Base-by-base conservation (phyloP, 2,329 filamentous ascomycete genomes). In the Ceratocystis ficicola region DNA sequence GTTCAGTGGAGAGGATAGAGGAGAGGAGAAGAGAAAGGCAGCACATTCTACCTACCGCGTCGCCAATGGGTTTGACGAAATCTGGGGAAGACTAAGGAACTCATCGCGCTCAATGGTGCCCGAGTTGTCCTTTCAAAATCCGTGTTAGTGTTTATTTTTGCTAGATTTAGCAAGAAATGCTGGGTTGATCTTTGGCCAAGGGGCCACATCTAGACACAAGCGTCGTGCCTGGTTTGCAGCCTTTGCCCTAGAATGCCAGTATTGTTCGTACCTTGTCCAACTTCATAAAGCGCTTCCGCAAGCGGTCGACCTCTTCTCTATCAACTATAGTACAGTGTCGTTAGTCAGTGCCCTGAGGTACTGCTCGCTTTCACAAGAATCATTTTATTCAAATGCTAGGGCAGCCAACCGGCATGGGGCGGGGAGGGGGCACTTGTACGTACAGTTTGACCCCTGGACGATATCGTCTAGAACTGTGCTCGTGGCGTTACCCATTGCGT, bases 281-380 rank as follows among this genome's bases (percentile, higher is more conserved):
- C 79, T 99, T 99, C 93, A 97, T 97, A 75, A 99, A 99, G 69
- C 93, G 85, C 81, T 99, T 99, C 73, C 91, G 85, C 75, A 99
- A 81, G 73, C 94, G 85, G 75, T 97, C 94, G 68, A 99, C 91
- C 77, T 99, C 94, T 73, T 99, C 94, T 76, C 89, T 87, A 80
- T 99, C 90, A 80, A 99, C 93, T 97, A 59, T 6, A 25, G 12
- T 5, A 5, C 44, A 60, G 20, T 4, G 15, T 8, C 61, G 63
- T 63, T 36, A 62, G 57, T 32, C 17, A 50, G 90, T 76, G 97
- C 93, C 73, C 97, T 93, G 75, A 89, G 86, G 79, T 97, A 89
- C 80, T 97, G 92, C 96, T 48, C 36, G 48, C 17, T 25, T 61
- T 3, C 7, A 7, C 25, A 22, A 5, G 17, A 10, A 41, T 3